phyloP scores from a whole-genome alignment of 768 basidiomycete species.

The Lentinula edodes region DNA sequence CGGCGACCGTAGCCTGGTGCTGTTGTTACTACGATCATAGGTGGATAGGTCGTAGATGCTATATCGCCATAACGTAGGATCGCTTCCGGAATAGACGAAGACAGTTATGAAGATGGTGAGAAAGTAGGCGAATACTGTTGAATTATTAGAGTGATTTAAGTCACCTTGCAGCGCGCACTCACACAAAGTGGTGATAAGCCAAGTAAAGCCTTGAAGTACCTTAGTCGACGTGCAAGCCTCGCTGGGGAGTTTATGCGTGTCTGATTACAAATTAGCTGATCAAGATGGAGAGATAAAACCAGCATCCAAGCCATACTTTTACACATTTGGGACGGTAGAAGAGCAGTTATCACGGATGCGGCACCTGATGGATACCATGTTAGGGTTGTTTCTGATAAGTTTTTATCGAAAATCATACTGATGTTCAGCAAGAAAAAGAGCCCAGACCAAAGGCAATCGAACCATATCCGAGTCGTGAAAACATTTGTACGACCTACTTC shows the following conservation, averaged over 20 bases:
- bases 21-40: slow-evolving; percentile 22
- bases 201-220: slow-evolving; percentile 56
- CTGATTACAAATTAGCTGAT: neutral
- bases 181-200: slow-evolving; percentile 42
- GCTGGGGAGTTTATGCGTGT: neutral
- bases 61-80: slow-evolving; percentile 47
- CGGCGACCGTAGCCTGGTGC: slow-evolving; percentile 16
- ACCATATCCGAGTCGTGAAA: slow-evolving; percentile 61
- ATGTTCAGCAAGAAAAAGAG: slow-evolving; percentile 55
- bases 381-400: slow-evolving; percentile 1
- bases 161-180: slow-evolving; percentile 10
- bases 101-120: slow-evolving; percentile 39
- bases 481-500: slow-evolving; percentile 49
- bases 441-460: slow-evolving; percentile 60
- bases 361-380: slow-evolving; percentile 34
- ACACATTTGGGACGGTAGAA: slow-evolving; percentile 32
- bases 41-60: slow-evolving; percentile 39
- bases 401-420: slow-evolving; percentile 32
- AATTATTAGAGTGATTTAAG: slow-evolving; percentile 4
- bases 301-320: slow-evolving; percentile 17
- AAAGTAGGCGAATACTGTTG: slow-evolving; percentile 55
- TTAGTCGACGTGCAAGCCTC: slow-evolving; percentile 46
- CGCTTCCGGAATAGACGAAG: slow-evolving; percentile 35
- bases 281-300: neutral
- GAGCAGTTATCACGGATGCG: slow-evolving; percentile 42